phyloP scores from a whole-genome alignment of 805 yeast species.

The Suhomyces sp. region DNA sequence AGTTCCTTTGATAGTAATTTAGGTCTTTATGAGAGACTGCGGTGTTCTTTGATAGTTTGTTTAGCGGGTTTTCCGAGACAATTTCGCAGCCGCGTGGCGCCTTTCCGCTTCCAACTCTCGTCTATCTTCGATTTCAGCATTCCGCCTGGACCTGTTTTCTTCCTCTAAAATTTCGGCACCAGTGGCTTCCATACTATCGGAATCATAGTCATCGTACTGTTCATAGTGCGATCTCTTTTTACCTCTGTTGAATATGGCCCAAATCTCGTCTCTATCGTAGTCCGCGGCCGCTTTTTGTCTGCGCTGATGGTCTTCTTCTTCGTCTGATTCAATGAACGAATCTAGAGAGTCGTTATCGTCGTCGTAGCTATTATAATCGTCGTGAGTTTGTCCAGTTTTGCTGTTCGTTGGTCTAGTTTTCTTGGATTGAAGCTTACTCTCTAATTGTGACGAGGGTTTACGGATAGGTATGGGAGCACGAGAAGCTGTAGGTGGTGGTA shows the following conservation, averaged over 20 bases:
- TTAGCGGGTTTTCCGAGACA: not conserved
- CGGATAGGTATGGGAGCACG: constrained; percentile 45
- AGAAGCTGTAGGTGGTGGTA: not conserved
- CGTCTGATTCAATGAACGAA: constrained; percentile 54
- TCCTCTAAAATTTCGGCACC: constrained; percentile 87
- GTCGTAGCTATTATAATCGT: constrained; percentile 18
- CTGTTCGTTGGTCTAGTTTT: constrained; percentile 15
- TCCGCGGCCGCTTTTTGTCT: constrained; percentile 34
- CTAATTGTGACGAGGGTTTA: constrained; percentile 55
- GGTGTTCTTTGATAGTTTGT: too few relatives aligned
- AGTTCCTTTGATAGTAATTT: too few relatives aligned
- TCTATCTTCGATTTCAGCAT: constrained; percentile 74
- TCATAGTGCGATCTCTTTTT: constrained; percentile 46
- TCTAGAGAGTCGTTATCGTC: constrained; percentile 41
- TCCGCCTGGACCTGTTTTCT: constrained; percentile 64
- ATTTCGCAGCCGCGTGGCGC: constrained; percentile 27
- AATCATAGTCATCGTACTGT: constrained; percentile 47
- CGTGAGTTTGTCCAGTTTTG: constrained; percentile 3
- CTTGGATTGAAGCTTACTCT: constrained; percentile 39
- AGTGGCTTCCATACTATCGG: constrained; percentile 88
- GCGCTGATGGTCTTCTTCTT: constrained; percentile 21
- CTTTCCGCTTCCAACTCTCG: constrained; percentile 64
- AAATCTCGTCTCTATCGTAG: constrained; percentile 81
- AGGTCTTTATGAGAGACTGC: too few relatives aligned
- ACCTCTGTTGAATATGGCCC: constrained; percentile 79